Percentiles rank a stretch among this genome's conserved stretches.
These are phyloP conservation scores for Andrographis paniculata DNA, from an alignment of 305 asterid genomes.

Conservation along the genomic window DNA sequence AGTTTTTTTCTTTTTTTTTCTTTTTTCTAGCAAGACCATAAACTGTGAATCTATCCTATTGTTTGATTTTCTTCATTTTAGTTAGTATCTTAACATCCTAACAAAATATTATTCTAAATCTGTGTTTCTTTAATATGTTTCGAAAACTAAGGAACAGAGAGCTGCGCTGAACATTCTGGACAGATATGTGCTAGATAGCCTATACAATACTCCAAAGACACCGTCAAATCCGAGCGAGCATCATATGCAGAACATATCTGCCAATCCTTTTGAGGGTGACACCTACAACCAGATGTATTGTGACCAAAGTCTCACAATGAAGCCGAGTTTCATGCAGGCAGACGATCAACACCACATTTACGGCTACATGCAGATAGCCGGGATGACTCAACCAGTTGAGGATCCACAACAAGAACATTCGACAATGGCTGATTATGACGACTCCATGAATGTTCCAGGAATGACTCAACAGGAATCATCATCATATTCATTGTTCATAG, in stretches of 20 bases:
- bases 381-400: slow-evolving; percentile 17
- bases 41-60: too few relatives aligned
- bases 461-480: slow-evolving; percentile 19
- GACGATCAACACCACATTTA: too few relatives aligned
- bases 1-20: too few relatives aligned
- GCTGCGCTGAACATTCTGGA: slow-evolving; percentile 28
- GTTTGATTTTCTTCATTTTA: background rate
- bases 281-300: slow-evolving; percentile 21
- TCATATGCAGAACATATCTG: slow-evolving; percentile 21
- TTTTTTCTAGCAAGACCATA: too few relatives aligned
- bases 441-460: slow-evolving; percentile 25
- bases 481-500: background rate
- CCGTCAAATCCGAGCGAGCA: background rate
- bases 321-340: slow-evolving; percentile 19
- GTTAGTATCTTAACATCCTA: background rate
- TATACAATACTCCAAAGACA: slow-evolving; percentile 37
- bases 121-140: background rate
- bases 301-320: slow-evolving; percentile 15
- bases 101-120: background rate
- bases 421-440: slow-evolving; percentile 11
- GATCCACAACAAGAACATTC: slow-evolving; percentile 18
- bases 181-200: slow-evolving; percentile 52
- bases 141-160: slow-evolving; percentile 28
- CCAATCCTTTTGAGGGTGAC: slow-evolving; percentile 57
- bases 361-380: slow-evolving; percentile 1